Percentiles rank a stretch among this genome's conserved stretches.
Conservation (phyloP, 192 early-diverging fungal genomes). For the Coemansia sp. region DNA sequence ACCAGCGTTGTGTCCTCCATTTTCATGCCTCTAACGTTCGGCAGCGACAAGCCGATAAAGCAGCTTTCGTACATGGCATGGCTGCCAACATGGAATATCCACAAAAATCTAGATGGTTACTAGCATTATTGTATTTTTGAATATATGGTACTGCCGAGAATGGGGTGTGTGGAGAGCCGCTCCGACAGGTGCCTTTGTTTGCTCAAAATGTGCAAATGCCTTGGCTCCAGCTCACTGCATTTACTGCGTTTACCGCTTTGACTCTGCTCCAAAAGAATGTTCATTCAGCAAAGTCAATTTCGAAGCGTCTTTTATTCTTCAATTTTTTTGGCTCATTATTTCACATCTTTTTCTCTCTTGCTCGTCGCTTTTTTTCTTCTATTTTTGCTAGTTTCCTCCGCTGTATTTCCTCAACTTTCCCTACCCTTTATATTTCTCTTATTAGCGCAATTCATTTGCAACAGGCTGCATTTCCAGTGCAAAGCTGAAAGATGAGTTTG, state of each 20-base stretch:
- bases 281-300: neutral
- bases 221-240: no score
- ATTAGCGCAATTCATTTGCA: no score
- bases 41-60: conserved; percentile 61
- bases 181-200: neutral
- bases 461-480: neutral
- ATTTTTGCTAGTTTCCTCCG: neutral
- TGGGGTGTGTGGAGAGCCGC: neutral
- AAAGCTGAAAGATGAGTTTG: conserved; percentile 13
- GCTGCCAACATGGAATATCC: conserved; percentile 76
- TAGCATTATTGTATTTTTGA: neutral
- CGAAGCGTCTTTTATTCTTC: neutral
- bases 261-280: neutral
- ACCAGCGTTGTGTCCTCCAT: conserved; percentile 58
- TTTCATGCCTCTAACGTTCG: conserved; percentile 77
- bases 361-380: neutral
- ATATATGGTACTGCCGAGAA: neutral
- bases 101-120: conserved; percentile 11
- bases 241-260: neutral
- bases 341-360: neutral
- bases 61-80: conserved; percentile 61
- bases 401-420: neutral
- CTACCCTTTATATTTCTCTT: no score
- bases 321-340: neutral
- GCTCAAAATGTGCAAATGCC: neutral